A percentile compares a stretch with the other conserved stretches of the same genome.
These are phyloP conservation scores for Pleurostoma richardsiae DNA, from an alignment of 2,329 filamentous ascomycete genomes.

Conservation along the genomic window DNA sequence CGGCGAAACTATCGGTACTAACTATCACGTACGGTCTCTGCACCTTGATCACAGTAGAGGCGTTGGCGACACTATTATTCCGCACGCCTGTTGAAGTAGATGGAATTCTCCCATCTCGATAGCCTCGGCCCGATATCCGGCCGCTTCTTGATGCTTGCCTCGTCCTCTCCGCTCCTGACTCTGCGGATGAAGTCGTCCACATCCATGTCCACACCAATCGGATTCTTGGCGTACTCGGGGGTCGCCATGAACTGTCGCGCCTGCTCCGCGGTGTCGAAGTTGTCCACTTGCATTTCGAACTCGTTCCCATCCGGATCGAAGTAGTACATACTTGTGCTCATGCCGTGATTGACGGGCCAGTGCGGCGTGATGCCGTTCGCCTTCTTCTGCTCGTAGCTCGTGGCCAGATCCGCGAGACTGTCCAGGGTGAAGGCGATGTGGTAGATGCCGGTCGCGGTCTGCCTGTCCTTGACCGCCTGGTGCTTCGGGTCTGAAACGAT, in stretches of 20 bases:
- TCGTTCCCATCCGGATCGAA: slow-evolving; percentile 41
- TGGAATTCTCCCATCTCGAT: no score
- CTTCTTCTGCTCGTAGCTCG: slow-evolving; percentile 29
- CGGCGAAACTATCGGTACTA: no score
- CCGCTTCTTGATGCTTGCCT: neutral
- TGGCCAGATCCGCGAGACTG: slow-evolving; percentile 25
- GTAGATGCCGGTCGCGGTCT: slow-evolving; percentile 23
- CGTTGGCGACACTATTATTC: no score
- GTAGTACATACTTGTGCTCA: slow-evolving; percentile 42
- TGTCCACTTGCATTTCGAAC: slow-evolving; percentile 41
- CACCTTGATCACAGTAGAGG: no score
- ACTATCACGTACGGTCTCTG: no score
- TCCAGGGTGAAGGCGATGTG: slow-evolving; percentile 36
- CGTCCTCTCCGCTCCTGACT: neutral
- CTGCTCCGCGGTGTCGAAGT: slow-evolving; percentile 29
- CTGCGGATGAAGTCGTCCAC: slow-evolving; percentile 3
- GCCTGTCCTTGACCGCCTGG: slow-evolving; percentile 12
- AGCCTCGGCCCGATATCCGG: no score
- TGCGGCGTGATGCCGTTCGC: slow-evolving; percentile 27
- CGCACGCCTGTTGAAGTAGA: no score
- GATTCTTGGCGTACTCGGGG: slow-evolving; percentile 30
- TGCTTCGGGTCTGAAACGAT: slow-evolving; percentile 20
- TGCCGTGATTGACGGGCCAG: slow-evolving; percentile 42
- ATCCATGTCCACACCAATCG: slow-evolving; percentile 14
- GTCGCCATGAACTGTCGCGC: slow-evolving; percentile 31